A percentile compares a stretch with the other conserved stretches of the same genome.
Conservation (phyloP, 768 basidiomycete genomes). For the Panellus pusillus region DNA sequence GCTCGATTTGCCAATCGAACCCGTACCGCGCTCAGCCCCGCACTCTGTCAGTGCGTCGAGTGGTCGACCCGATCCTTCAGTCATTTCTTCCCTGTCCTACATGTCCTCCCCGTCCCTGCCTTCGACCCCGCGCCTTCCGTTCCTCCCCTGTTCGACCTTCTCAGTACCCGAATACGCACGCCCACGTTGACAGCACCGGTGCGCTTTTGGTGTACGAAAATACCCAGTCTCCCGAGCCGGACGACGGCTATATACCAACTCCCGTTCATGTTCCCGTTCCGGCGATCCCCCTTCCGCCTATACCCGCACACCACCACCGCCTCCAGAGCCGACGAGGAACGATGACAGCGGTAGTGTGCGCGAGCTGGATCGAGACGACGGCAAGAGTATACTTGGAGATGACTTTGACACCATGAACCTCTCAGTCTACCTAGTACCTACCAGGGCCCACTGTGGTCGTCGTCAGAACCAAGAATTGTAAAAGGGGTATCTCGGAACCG, state of each 20-base stretch:
- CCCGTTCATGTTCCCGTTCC: not conserved
- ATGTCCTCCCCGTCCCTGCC: conserved; percentile 23
- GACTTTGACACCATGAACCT: no score
- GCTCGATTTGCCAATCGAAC: conserved; percentile 34
- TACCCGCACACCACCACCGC: not conserved
- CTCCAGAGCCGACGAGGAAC: conserved; percentile 10
- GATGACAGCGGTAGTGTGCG: conserved; percentile 28
- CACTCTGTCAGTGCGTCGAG: conserved; percentile 8
- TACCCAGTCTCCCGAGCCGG: conserved; percentile 6
- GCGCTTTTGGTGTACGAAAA: conserved; percentile 8
- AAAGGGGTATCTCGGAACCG: no score
- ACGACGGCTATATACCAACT: not conserved
- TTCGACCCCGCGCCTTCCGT: conserved; percentile 14
- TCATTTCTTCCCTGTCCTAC: conserved; percentile 24
- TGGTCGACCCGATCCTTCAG: conserved; percentile 13
- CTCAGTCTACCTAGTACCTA: no score
- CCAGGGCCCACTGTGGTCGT: no score
- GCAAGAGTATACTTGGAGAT: conserved; percentile 29
- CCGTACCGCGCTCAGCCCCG: conserved; percentile 23
- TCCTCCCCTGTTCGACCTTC: conserved; percentile 10
- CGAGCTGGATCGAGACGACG: conserved; percentile 29
- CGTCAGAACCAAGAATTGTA: no score
- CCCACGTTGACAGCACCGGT: conserved; percentile 18
- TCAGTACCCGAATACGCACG: conserved; percentile 19
- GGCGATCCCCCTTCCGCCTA: not conserved